phyloP scores from a whole-genome alignment of 108 stramenopile genomes.

The Stephanodiscus minutulus region DNA sequence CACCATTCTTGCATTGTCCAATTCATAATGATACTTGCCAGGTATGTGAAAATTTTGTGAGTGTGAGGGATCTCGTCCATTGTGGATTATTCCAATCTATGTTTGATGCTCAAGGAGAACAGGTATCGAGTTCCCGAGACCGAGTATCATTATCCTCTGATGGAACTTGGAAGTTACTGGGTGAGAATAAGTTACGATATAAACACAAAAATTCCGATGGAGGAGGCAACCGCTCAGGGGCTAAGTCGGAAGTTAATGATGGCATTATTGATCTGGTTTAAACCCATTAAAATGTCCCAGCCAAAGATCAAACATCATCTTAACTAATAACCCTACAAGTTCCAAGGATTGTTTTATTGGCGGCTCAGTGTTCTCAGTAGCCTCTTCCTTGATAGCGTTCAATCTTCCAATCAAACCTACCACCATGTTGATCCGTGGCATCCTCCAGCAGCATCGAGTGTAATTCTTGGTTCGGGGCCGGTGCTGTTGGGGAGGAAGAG shows the following conservation, averaged over 20 bases:
- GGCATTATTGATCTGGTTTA: constrained; percentile 11
- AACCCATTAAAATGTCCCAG: neutral
- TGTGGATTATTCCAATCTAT: constrained; percentile 47
- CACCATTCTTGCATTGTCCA: neutral
- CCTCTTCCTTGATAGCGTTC: too few species aligned
- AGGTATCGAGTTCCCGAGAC: constrained; percentile 34
- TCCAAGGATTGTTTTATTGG: too few species aligned
- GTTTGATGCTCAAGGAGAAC: constrained; percentile 26
- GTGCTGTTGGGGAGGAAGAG: too few species aligned
- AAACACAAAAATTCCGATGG: neutral
- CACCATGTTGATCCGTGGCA: too few species aligned
- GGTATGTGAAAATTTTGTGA: constrained; percentile 46
- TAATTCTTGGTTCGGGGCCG: too few species aligned
- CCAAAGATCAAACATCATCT: too few species aligned
- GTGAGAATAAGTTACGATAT: constrained; percentile 48
- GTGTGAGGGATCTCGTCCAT: constrained; percentile 46
- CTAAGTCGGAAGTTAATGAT: neutral
- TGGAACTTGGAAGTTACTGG: constrained; percentile 53
- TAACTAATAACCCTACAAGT: too few species aligned
- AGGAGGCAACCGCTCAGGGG: neutral
- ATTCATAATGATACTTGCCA: neutral
- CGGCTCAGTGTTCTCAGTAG: too few species aligned
- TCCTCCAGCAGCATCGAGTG: too few species aligned
- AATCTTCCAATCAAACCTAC: too few species aligned
- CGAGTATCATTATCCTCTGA: constrained; percentile 41